Base-by-base conservation (phyloP, 2,329 filamentous ascomycete genomes). In the Hortaea sp. region DNA sequence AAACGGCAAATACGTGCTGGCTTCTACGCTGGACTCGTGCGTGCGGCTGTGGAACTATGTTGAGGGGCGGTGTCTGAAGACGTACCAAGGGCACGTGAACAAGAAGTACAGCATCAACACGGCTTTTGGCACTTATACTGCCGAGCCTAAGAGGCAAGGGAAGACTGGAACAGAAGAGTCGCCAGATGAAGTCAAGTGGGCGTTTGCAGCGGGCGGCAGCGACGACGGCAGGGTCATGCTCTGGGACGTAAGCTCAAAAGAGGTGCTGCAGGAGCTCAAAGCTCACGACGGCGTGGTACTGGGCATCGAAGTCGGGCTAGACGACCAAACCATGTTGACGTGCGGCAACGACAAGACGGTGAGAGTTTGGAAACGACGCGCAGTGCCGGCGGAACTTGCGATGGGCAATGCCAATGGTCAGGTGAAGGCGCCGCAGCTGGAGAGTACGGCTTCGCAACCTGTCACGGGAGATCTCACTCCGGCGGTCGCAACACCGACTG, bases 11-110 rank as follows among this genome's bases (percentile, higher is more conserved):
- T 95, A 85, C 62, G 84, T 98, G 45, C 77, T 97, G 2, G 90
- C 92, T 9, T 95, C 85, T 66, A 95, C 87, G 52, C 76, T 95
- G 54, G 92, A 98, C 69, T 85, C 82, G 50, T 90, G 85, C 62
- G 78, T 98, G 41, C 81, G 92, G 2, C 72, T 98, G 20, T 98
- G 92, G 92, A 86, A 95, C 65, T 98, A 97, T 63, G 84, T 94
- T 6, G 81, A 88, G 34, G 90, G 90, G 6, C 81, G 82, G 29
- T 92, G 92, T 56, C 84, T 95, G 59, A 98, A 98, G 74, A 98
- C 92, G 10, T 98, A 97, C 66, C 88, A 95, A 63, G 92, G 92
- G 0, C 92, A 97, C 60, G 69, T 72, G 45, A 98, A 98, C 64
- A 75, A 79, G 45, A 82, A 82, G 50, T 97, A 85, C 66, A 90